Percentiles rank a stretch among this genome's conserved stretches.
phyloP scores from a whole-genome alignment of 2,329 filamentous ascomycete genomes.

The Microsporum audouinii region DNA sequence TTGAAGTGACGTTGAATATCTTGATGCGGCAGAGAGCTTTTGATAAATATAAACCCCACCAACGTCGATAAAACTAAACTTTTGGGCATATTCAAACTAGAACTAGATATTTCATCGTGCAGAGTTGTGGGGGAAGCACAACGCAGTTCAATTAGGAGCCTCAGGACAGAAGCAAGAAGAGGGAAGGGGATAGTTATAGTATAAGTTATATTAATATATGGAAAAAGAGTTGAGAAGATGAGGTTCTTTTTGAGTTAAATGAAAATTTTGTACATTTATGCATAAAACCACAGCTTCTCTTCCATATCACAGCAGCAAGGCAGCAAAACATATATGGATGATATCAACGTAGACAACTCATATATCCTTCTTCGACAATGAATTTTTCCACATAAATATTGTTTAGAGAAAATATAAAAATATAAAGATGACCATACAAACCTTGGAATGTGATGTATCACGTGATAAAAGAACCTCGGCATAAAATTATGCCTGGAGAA shows the following conservation, averaged over 20 bases:
- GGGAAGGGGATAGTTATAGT: not conserved
- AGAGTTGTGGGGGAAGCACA: not conserved
- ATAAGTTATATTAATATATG: not conserved
- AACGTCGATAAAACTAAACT: not conserved
- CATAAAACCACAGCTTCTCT: not conserved
- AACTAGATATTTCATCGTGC: not conserved
- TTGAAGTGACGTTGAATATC: not conserved
- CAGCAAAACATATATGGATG: not conserved
- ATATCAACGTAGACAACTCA: not conserved
- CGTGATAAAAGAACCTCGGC: not conserved
- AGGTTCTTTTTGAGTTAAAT: not conserved
- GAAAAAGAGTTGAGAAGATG: not conserved
- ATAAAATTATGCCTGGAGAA: not conserved
- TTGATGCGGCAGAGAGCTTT: not conserved
- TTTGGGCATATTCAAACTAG: not conserved
- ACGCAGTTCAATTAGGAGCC: not conserved
- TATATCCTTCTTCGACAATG: too few species aligned
- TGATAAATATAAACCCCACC: constrained; percentile 2
- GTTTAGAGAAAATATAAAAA: too few species aligned
- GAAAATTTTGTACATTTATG: not conserved
- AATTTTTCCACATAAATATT: too few species aligned
- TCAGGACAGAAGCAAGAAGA: not conserved
- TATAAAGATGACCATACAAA: too few species aligned
- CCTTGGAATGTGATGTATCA: not conserved
- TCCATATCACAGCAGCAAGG: not conserved